Percentiles rank a stretch among this genome's conserved stretches.
These are phyloP conservation scores for Hymenotorrendiella dingleyae DNA, from an alignment of 2,329 filamentous ascomycete genomes.

Conservation along the genomic window DNA sequence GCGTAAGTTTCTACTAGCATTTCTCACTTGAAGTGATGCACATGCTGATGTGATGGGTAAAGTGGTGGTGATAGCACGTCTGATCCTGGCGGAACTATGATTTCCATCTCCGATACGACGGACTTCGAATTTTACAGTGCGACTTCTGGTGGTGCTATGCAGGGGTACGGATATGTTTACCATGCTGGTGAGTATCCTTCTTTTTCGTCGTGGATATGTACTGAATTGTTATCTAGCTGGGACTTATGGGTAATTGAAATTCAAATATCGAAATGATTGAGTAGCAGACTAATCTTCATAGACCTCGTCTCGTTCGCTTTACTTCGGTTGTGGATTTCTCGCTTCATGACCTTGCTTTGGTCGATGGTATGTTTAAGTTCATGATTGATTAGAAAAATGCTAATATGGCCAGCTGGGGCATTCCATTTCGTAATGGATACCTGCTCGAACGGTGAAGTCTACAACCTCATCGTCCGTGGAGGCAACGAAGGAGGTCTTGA, in stretches of 20 bases:
- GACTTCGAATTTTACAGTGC: constrained; percentile 50
- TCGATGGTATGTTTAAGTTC: constrained; percentile 14
- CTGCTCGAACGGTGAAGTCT: constrained; percentile 46
- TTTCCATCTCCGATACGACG: constrained; percentile 41
- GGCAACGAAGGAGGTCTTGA: constrained; percentile 47
- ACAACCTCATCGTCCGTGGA: constrained; percentile 50
- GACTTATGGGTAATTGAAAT: constrained; percentile 19
- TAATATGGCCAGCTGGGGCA: constrained; percentile 12
- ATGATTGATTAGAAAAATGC: neutral
- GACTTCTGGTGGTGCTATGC: constrained; percentile 44
- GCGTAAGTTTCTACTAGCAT: constrained; percentile 25
- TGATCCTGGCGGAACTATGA: constrained; percentile 47
- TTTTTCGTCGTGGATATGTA: constrained; percentile 15
- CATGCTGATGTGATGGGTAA: neutral
- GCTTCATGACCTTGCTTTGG: constrained; percentile 21
- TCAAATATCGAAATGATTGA: constrained; percentile 15
- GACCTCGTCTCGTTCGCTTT: constrained; percentile 21
- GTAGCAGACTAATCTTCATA: constrained; percentile 18
- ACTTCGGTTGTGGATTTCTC: constrained; percentile 18
- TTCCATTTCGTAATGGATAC: constrained; percentile 44
- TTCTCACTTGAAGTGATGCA: neutral
- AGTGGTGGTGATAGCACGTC: constrained; percentile 7
- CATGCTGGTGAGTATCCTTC: constrained; percentile 30
- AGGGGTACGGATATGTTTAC: constrained; percentile 46
- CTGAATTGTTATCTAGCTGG: constrained; percentile 9